Base-by-base conservation (phyloP, 306 rosid species). In the Castanea crenata region DNA sequence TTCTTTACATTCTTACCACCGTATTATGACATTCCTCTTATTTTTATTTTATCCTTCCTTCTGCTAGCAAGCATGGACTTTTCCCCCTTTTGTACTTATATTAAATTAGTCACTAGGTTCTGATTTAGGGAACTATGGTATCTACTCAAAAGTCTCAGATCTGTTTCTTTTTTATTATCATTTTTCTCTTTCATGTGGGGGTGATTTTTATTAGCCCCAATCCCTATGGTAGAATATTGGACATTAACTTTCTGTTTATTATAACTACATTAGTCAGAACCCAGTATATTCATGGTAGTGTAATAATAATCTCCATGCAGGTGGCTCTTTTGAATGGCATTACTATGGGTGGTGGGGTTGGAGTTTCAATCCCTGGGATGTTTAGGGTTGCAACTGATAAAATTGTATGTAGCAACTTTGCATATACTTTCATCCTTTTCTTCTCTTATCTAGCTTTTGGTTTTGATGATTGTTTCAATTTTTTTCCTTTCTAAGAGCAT, bases 331-430 rank as follows among this genome's bases (percentile, higher is more conserved):
- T 95, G 72, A 87, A 95, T 87, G 98, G 99, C 64, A 81, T 95
- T 79, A 93, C 97, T 74, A 91, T 95, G 98, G 98, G 99, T 80
- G 99, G 98, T 67, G 99, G 99, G 41, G 97, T 92, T 71, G 99
- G 97, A 77, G 83, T 95, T 73, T 92, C 99, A 80, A 85, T 95
- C 76, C 99, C 98, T 1, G 97, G 97, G 71, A 95, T 90, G 41
- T 91, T 95, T 76, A 91, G 92, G 23, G 83, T 92, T 80, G 97
- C 97, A 74, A 92, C 99, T 21, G 91, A 92, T 77, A 95, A 90
- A 87, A 95, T 94, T 71, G 99, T 95, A 83, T 58, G 97, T 83
- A 65, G 65, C 58, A 69, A 76, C 75, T 31, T 73, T 61, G 52
- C 65, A 10, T 62, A 16, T 81, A 35, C 71, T 62, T 27, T 29